Conservation (phyloP, 352 stramenopile species). For the Pythium phragmitis region DNA sequence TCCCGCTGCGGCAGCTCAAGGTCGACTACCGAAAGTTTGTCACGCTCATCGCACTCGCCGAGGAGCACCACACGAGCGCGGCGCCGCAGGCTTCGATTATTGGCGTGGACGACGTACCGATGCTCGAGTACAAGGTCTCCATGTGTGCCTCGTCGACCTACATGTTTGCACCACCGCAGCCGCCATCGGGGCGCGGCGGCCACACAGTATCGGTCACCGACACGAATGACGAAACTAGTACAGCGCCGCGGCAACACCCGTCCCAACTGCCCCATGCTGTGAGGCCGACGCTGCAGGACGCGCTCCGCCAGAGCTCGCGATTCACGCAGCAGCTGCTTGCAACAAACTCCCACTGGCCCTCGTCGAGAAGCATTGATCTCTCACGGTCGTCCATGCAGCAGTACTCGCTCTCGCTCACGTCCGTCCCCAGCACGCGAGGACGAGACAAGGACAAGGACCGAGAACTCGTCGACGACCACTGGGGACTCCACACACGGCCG, state of each 20-base stretch:
- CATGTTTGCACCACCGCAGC: neutral
- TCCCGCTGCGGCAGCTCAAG: slow-evolving; percentile 21
- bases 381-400: neutral
- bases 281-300: slow-evolving; percentile 13
- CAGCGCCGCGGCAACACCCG: neutral
- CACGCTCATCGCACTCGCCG: slow-evolving; percentile 23
- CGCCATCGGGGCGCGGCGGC: neutral
- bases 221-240: neutral
- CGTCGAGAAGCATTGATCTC: neutral
- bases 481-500: neutral
- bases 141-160: slow-evolving; percentile 10
- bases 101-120: slow-evolving; percentile 7
- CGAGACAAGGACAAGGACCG: neutral
- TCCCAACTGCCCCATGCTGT: slow-evolving; percentile 8
- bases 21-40: slow-evolving; percentile 32
- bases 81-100: slow-evolving; percentile 13
- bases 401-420: neutral
- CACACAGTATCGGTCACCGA: neutral
- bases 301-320: slow-evolving; percentile 1
- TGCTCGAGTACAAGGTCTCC: slow-evolving; percentile 20
- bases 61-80: slow-evolving; percentile 5
- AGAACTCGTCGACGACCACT: neutral
- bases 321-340: slow-evolving; percentile 11
- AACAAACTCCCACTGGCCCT: neutral
- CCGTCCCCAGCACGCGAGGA: neutral